phyloP scores from a whole-genome alignment of 1,284 basidiomycete species.

The Puccinia horiana region DNA sequence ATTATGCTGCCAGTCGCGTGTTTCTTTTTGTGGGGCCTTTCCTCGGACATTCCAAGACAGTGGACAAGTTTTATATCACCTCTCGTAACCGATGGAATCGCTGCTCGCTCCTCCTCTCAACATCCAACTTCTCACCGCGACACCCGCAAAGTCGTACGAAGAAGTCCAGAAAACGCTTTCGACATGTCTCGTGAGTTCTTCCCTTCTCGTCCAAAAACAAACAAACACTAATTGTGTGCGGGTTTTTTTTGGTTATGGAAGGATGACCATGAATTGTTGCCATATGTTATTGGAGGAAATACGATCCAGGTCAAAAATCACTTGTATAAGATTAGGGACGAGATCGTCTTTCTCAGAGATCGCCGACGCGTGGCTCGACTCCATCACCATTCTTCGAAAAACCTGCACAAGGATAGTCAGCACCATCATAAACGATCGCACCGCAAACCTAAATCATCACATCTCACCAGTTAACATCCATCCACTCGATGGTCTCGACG shows the following conservation, averaged over 20 bases:
- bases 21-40: too few relatives aligned
- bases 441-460: slow-evolving; percentile 19
- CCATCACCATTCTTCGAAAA: not conserved
- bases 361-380: not conserved
- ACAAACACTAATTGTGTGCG: too few relatives aligned
- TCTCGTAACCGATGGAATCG: slow-evolving; percentile 26
- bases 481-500: too few relatives aligned
- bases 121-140: slow-evolving; percentile 16
- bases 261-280: slow-evolving; percentile 12
- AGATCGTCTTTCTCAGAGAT: slow-evolving; percentile 1
- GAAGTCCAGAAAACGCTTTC: slow-evolving; percentile 4
- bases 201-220: too few relatives aligned
- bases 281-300: slow-evolving; percentile 23
- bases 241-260: too few relatives aligned
- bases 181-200: not conserved
- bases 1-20: too few relatives aligned
- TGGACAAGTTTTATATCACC: too few relatives aligned
- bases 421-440: too few relatives aligned
- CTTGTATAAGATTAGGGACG: slow-evolving; percentile 35
- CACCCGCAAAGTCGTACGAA: slow-evolving; percentile 15
- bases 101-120: slow-evolving; percentile 25
- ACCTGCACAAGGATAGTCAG: not conserved
- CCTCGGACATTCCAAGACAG: too few relatives aligned
- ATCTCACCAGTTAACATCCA: too few relatives aligned
- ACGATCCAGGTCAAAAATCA: slow-evolving; percentile 15